A percentile compares a stretch with the other conserved stretches of the same genome.
phyloP scores from a whole-genome alignment of 2,329 filamentous ascomycete genomes.

The Colletotrichum siamense region DNA sequence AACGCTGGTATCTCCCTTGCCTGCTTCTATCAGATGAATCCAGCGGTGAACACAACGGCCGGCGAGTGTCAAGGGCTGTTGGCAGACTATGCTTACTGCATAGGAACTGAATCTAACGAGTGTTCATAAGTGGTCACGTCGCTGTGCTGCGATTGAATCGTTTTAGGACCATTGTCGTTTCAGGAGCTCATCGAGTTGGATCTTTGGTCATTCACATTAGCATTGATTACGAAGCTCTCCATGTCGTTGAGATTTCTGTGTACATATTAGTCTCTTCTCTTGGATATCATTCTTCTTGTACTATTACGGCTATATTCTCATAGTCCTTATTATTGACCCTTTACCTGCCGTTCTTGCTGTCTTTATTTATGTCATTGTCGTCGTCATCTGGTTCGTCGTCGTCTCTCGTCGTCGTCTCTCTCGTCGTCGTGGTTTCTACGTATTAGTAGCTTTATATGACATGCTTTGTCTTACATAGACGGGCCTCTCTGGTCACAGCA shows the following conservation, averaged over 20 bases:
- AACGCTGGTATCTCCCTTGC: not conserved
- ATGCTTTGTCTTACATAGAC: not conserved
- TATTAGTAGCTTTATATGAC: not conserved
- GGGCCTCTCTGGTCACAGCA: not conserved
- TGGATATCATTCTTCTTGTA: not conserved
- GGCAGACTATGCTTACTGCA: not conserved
- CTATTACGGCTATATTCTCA: not conserved
- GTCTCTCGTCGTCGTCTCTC: not conserved
- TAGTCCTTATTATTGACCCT: not conserved
- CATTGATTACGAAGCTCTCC: not conserved
- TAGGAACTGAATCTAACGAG: not conserved
- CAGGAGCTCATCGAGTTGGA: not conserved
- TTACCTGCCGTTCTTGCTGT: not conserved
- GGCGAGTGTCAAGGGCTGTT: not conserved
- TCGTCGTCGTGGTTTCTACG: not conserved
- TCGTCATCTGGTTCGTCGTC: not conserved
- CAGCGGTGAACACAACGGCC: not conserved
- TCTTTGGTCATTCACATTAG: not conserved
- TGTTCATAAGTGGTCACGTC: not conserved
- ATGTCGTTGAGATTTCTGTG: not conserved
- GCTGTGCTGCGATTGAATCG: not conserved
- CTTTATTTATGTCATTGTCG: not conserved
- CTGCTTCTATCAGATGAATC: not conserved
- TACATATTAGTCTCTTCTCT: not conserved
- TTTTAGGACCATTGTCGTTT: not conserved